Percentiles rank a stretch among this genome's conserved stretches.
Evolutionary conservation across 495 filamentous ascomycete species (phyloP).

Genomic region (Aspergillus bertholletiae): DNA sequence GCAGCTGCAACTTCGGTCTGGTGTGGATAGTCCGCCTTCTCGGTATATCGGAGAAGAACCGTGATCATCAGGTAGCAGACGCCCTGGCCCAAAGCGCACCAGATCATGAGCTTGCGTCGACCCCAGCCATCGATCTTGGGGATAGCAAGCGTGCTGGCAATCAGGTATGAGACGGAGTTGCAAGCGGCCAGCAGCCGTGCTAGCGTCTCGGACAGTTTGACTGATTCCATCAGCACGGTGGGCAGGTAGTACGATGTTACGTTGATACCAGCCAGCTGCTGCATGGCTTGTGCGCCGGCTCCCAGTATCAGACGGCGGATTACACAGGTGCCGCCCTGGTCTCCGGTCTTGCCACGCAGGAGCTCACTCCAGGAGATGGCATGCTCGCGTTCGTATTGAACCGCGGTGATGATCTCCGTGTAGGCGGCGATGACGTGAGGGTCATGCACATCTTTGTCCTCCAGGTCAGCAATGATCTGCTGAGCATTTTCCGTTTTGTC

Average conservation of each 20-base stretch:
- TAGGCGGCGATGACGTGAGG: constrained; percentile 40
- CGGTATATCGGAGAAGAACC: constrained; percentile 39
- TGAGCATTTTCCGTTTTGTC: constrained; percentile 39
- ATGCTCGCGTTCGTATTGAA: constrained; percentile 45
- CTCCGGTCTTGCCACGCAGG: constrained; percentile 31
- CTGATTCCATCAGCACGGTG: constrained; percentile 46
- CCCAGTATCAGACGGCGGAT: constrained; percentile 47
- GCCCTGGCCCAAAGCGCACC: constrained; percentile 45
- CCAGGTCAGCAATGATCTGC: constrained; percentile 45
- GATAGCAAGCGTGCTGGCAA: background rate
- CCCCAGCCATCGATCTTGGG: constrained; percentile 46
- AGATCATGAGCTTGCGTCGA: constrained; percentile 57
- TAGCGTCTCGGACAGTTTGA: constrained; percentile 40
- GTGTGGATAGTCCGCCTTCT: constrained; percentile 24
- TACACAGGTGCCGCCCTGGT: constrained; percentile 33
- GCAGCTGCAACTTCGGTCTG: constrained; percentile 33
- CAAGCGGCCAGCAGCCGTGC: constrained; percentile 25
- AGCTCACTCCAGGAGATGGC: constrained; percentile 43
- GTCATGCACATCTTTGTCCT: constrained; percentile 39
- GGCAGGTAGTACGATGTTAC: constrained; percentile 44
- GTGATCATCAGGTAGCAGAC: constrained; percentile 52
- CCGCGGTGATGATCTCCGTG: constrained; percentile 42
- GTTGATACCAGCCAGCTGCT: constrained; percentile 49
- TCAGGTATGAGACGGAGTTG: constrained; percentile 8
- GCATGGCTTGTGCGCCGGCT: constrained; percentile 49